Evolutionary conservation across 768 basidiomycete genomes (phyloP).

Genomic region (Lactarius hatsudake): DNA sequence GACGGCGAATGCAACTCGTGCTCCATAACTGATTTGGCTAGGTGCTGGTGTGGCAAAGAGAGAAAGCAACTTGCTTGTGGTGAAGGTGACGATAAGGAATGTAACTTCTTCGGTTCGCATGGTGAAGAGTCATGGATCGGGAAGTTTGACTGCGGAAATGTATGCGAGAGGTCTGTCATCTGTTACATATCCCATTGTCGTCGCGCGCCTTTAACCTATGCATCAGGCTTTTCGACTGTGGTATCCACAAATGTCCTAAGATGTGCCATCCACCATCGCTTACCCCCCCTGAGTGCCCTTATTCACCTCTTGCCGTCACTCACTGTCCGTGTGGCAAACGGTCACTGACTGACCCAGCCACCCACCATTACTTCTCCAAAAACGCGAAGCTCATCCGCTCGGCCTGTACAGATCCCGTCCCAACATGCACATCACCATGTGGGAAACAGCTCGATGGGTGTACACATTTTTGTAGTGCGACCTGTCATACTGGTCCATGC

Average conservation of each 20-base stretch:
- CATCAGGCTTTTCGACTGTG: conserved; percentile 70
- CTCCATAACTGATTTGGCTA: conserved; percentile 46
- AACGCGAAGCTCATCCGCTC: conserved; percentile 38
- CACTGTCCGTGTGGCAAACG: conserved; percentile 83
- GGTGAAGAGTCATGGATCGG: conserved; percentile 62
- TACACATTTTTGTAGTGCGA: conserved; percentile 64
- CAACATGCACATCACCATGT: conserved; percentile 73
- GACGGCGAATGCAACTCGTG: conserved; percentile 72
- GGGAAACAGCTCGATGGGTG: conserved; percentile 62
- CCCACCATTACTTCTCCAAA: conserved; percentile 37
- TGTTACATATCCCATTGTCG: conserved; percentile 2
- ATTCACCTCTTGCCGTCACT: conserved; percentile 61
- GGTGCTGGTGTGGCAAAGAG: conserved; percentile 82
- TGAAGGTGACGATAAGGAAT: conserved; percentile 46
- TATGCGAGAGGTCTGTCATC: conserved; percentile 53
- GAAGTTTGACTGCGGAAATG: conserved; percentile 53
- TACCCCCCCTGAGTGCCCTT: conserved; percentile 61
- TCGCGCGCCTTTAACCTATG: conserved; percentile 9
- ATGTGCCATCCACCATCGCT: conserved; percentile 75
- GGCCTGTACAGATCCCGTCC: conserved; percentile 72
- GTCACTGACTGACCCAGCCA: conserved; percentile 41
- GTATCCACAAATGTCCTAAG: conserved; percentile 67
- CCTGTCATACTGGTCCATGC: conserved; percentile 78
- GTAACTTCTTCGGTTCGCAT: conserved; percentile 38
- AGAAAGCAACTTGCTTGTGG: conserved; percentile 63